Base-by-base conservation (phyloP, 75 land plant species). In the Pinus taeda region DNA sequence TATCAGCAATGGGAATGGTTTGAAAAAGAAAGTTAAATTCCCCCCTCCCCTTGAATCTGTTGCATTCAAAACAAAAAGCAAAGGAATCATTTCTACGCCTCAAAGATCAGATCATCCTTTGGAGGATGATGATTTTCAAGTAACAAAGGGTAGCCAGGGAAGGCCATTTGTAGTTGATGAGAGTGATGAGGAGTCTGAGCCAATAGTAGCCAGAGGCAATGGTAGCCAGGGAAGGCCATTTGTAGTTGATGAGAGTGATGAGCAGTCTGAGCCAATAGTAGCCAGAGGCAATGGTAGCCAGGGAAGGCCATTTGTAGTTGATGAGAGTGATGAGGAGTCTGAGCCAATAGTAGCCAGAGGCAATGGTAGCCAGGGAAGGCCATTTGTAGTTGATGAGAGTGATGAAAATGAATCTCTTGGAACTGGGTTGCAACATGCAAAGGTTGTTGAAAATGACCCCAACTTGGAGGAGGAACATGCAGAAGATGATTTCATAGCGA, bases 401-500 rank as follows among this genome's bases (percentile, higher is more conserved):
- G 8, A 6, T 45, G 53, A 77, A 33, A 80, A 78, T 63, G 57
- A 55, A 36, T 76, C 39, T 0, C 73, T 70, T 49, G 80, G 63
- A 24, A 67, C n/a, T 7, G 83, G 42, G 6, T 76, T 29, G 49
- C 26, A 45, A 39, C 39, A 71, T 59, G 57, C 15, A 76, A 80
- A 75, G 22, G 75, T 75, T 20, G 56, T 49, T 12, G 67, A 78
- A 3, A 49, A 3, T 6, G 61, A 74, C 26, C 78, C 75, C 14
- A 78, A 76, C 6, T 81, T 64, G 61, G 77, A 60, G 17, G 81
- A 70, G 13, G 76, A 74, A 49, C 67, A 6, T 29, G 85, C 84
- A 15, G 91, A 93, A 57, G 86, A 76, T 20, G 95, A 90, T 79
- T 83, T 95, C 11, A 88, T 97, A 22, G 87, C 85, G 11, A 87